Conservation (phyloP, 2,329 filamentous ascomycete genomes). For the Aspergillus ruber region DNA sequence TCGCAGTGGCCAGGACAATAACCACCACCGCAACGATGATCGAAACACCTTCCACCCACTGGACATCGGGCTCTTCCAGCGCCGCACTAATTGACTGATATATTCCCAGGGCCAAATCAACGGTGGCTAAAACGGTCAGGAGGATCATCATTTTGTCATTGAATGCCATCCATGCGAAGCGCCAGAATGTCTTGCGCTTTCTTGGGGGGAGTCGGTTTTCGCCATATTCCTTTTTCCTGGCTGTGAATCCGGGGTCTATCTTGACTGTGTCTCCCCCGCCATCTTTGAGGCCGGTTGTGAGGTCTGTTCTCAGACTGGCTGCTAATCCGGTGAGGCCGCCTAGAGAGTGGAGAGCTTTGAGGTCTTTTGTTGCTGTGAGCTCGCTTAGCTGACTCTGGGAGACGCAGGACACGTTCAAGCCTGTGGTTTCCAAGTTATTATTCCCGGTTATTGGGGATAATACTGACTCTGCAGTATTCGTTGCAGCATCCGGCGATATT, state of each 20-base stretch:
- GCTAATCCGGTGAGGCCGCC: slow-evolving; percentile 68
- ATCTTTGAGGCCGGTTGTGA: slow-evolving; percentile 58
- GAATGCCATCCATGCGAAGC: slow-evolving; percentile 71
- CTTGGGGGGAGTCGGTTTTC: slow-evolving; percentile 61
- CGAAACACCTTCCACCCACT: slow-evolving; percentile 78
- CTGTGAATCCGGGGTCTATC: slow-evolving; percentile 43
- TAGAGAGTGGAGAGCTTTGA: slow-evolving; percentile 66
- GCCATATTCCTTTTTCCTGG: slow-evolving; percentile 64
- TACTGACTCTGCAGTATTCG: no score
- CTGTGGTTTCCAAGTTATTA: no score
- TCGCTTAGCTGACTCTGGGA: slow-evolving; percentile 68
- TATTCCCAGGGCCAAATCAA: slow-evolving; percentile 67
- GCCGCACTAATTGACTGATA: slow-evolving; percentile 61
- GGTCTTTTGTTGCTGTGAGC: slow-evolving; percentile 71
- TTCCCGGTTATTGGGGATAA: no score
- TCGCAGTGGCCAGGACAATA: slow-evolving; percentile 67
- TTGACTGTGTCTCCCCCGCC: slow-evolving; percentile 53
- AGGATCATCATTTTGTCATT: slow-evolving; percentile 75
- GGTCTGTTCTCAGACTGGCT: slow-evolving; percentile 63
- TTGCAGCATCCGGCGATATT: no score
- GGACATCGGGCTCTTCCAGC: slow-evolving; percentile 52
- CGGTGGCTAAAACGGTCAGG: slow-evolving; percentile 62
- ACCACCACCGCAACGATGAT: slow-evolving; percentile 71
- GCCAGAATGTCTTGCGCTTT: slow-evolving; percentile 62
- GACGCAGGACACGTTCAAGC: slow-evolving; percentile 61